Conservation (phyloP, 2,329 filamentous ascomycete genomes). For the Dactylellina haptotyla region DNA sequence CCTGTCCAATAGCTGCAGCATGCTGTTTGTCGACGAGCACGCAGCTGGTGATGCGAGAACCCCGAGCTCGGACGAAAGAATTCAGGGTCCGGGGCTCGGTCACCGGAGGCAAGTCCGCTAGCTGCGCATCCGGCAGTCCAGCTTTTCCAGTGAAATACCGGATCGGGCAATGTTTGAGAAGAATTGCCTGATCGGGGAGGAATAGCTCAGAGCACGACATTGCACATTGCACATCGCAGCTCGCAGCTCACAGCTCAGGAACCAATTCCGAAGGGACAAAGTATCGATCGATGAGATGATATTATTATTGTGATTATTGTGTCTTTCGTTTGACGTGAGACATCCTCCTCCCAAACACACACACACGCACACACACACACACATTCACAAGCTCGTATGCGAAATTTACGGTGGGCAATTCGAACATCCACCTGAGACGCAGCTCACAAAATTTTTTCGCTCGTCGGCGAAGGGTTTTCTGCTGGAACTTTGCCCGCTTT, state of each 20-base stretch:
- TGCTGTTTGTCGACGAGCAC: conserved; percentile 22
- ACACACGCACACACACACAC: too few relatives aligned
- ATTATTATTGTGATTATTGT: too few relatives aligned
- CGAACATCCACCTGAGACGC: too few relatives aligned
- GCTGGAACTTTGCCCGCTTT: neutral
- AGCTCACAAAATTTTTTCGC: conserved; percentile 20
- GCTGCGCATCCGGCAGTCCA: conserved; percentile 9
- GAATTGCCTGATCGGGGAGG: neutral
- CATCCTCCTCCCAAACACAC: too few relatives aligned
- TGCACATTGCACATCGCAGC: too few relatives aligned
- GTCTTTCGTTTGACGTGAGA: too few relatives aligned
- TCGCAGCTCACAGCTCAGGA: neutral
- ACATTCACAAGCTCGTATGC: too few relatives aligned
- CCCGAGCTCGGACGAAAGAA: conserved; percentile 54
- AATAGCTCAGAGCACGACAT: neutral
- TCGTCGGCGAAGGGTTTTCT: conserved; percentile 18
- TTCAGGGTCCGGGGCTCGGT: conserved; percentile 48
- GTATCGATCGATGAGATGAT: too few relatives aligned
- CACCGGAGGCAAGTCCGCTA: conserved; percentile 31
- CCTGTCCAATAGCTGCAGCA: conserved; percentile 51
- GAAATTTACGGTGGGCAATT: too few relatives aligned
- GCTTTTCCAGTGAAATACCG: neutral
- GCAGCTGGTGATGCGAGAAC: neutral
- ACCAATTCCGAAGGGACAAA: too few relatives aligned
- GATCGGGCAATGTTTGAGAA: conserved; percentile 4